These are phyloP conservation scores for Nothophoma quercina DNA, from an alignment of 2,329 filamentous ascomycete genomes.

Conservation along the genomic window DNA sequence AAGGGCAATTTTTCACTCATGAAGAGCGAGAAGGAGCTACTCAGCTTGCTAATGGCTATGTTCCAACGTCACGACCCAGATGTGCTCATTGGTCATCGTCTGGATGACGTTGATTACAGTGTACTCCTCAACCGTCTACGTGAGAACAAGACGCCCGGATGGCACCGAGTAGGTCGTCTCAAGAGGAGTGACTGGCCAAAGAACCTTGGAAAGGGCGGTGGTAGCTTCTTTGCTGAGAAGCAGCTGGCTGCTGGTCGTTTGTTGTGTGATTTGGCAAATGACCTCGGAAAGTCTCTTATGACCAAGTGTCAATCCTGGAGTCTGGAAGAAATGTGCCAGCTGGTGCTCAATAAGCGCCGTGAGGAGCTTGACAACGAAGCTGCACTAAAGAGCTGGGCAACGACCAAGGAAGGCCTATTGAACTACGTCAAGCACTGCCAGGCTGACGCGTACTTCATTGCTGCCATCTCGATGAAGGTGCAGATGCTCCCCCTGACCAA, in stretches of 20 bases:
- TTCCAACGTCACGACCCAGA: conserved; percentile 90
- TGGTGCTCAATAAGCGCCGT: conserved; percentile 81
- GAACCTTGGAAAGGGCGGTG: conserved; percentile 82
- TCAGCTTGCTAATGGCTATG: conserved; percentile 88
- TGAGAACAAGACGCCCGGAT: conserved; percentile 90
- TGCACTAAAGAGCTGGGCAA: conserved; percentile 86
- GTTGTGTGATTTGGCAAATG: conserved; percentile 92
- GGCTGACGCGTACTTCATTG: conserved; percentile 94
- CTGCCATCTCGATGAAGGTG: conserved; percentile 84
- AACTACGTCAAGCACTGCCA: conserved; percentile 95
- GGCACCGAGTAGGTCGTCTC: conserved; percentile 90
- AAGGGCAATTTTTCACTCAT: conserved; percentile 80
- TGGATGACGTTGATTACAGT: conserved; percentile 98
- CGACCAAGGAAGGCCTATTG: conserved; percentile 83
- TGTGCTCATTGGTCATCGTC: conserved; percentile 89
- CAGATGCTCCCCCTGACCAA: conserved; percentile 95
- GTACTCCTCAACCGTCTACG: conserved; percentile 85
- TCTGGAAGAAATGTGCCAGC: conserved; percentile 93
- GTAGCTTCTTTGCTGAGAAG: conserved; percentile 91
- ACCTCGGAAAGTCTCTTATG: conserved; percentile 97
- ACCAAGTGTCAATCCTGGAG: conserved; percentile 98
- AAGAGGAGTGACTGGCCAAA: conserved; percentile 86
- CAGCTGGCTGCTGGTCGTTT: conserved; percentile 88
- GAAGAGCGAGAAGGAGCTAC: conserved; percentile 82
- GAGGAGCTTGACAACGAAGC: conserved; percentile 88